Base-by-base conservation (phyloP, 1,284 basidiomycete genomes). In the Caloboletus inedulis region DNA sequence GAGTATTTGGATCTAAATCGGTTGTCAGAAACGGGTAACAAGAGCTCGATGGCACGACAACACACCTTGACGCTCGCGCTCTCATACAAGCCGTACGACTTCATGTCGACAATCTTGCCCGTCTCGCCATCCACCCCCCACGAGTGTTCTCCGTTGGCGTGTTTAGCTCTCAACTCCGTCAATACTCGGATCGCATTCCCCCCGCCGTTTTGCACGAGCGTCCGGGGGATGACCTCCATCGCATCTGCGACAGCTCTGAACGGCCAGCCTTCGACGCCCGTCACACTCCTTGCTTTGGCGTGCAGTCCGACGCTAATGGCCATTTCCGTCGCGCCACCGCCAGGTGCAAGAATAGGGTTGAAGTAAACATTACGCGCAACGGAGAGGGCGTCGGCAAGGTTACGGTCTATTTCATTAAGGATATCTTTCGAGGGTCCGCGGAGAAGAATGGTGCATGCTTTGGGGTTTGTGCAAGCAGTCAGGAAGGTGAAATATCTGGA, bases 351-450 rank as follows among this genome's bases (percentile, higher is more conserved):
- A 13, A 80, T 72, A 0, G 96, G 96, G 75, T 98, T 91, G 77
- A 99, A 98, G 54, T 98, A 88, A 37, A 95, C 96, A 64, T 98
- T 99, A 31, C 96, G 85, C 0, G 96, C 96, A 40, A 98, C 94
- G 23, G 89, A 85, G 91, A 99, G 98, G 39, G 96, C 96, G 63
- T 99, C 97, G 0, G 94, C 94, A 29, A 99, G 80, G 74, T 99
- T 99, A 43, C 95, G 85, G 73, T 99, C 96, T 62, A 98, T 92
- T 75, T 99, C 96, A 73, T 98, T 97, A 40, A 99, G 78, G 63
- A 99, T 94, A 68, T 99, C 96, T 73, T 99, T 99, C 7, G 92
- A 96, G 0, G 96, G 96, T 1, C 96, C 96, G 39, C 96, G 93
- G n/a, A 99, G 87, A 47, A 99, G 82, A 72, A 99, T 95, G 9